A percentile compares a stretch with the other conserved stretches of the same genome.
Evolutionary conservation across 1,139 yeast genomes (phyloP).

Genomic region (Blastobotrys apis): DNA sequence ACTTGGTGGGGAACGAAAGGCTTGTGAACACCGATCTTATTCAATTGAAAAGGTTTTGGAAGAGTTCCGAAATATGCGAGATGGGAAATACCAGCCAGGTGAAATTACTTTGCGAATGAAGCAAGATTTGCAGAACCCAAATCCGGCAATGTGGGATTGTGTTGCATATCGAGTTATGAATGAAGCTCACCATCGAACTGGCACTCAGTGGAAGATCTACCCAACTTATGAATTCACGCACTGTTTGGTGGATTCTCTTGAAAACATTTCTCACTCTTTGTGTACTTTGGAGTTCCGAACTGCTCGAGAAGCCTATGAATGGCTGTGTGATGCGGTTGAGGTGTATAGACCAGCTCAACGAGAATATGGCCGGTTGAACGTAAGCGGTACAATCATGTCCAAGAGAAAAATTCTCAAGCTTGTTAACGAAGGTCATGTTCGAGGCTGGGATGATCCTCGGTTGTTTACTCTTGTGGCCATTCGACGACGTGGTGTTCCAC

Average conservation of each 20-base stretch:
- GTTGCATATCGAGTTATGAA: conserved; percentile 96
- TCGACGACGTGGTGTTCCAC: conserved; percentile 97
- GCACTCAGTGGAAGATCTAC: conserved; percentile 93
- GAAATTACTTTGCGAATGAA: conserved; percentile 96
- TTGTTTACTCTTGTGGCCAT: conserved; percentile 91
- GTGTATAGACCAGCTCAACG: conserved; percentile 98
- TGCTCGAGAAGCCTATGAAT: conserved; percentile 92
- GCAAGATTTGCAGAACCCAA: conserved; percentile 85
- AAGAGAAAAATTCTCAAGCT: conserved; percentile 93
- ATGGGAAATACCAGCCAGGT: conserved; percentile 83
- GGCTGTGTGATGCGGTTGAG: conserved; percentile 94
- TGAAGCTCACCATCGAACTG: conserved; percentile 94
- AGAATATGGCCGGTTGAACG: conserved; percentile 93
- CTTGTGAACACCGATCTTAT: conserved; percentile 71
- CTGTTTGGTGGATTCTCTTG: conserved; percentile 96
- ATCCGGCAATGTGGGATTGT: conserved; percentile 99
- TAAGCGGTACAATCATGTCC: conserved; percentile 90
- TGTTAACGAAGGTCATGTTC: conserved; percentile 73
- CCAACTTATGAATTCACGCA: conserved; percentile 99
- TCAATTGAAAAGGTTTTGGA: conserved; percentile 67
- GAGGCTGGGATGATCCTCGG: conserved; percentile 99
- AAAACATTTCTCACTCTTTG: conserved; percentile 89
- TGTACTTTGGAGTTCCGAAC: conserved; percentile 93
- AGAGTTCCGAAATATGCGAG: conserved; percentile 87
- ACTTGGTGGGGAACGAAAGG: conserved; percentile 83